Conservation (phyloP, 2,329 filamentous ascomycete species). For the Aspergillus sp. region DNA sequence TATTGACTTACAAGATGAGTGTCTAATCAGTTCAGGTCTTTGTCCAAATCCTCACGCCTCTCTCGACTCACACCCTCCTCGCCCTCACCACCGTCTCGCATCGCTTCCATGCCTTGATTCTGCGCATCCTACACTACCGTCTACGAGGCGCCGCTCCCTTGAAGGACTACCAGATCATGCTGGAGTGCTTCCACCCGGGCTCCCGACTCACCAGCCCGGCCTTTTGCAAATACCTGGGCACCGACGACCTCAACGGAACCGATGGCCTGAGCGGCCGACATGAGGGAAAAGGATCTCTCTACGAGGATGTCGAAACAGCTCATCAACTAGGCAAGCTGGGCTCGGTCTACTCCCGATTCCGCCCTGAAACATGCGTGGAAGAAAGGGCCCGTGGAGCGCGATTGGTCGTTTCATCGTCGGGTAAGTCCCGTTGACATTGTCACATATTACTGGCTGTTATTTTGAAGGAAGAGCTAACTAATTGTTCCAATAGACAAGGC, state of each 20-base stretch:
- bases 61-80: conserved; percentile 51
- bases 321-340: conserved; percentile 45
- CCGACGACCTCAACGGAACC: conserved; percentile 55
- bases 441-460: no score
- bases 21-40: conserved; percentile 40
- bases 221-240: conserved; percentile 63
- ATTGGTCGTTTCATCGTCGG: conserved; percentile 3
- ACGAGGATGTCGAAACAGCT: conserved; percentile 24
- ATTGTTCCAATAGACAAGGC: no score
- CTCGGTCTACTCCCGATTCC: conserved; percentile 65
- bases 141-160: conserved; percentile 56
- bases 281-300: conserved; percentile 34
- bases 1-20: not conserved
- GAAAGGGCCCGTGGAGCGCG: conserved; percentile 7
- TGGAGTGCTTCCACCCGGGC: conserved; percentile 74
- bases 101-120: conserved; percentile 59
- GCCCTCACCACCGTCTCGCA: conserved; percentile 55
- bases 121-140: conserved; percentile 61
- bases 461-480: conserved; percentile 47
- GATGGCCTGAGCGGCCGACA: conserved; percentile 50
- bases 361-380: conserved; percentile 56
- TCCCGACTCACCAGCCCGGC: conserved; percentile 65
- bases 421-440: no score
- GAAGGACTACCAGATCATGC: conserved; percentile 61
- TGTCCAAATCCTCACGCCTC: conserved; percentile 44